phyloP scores from a whole-genome alignment of 2,329 filamentous ascomycete species.

The Septoria linicola region DNA sequence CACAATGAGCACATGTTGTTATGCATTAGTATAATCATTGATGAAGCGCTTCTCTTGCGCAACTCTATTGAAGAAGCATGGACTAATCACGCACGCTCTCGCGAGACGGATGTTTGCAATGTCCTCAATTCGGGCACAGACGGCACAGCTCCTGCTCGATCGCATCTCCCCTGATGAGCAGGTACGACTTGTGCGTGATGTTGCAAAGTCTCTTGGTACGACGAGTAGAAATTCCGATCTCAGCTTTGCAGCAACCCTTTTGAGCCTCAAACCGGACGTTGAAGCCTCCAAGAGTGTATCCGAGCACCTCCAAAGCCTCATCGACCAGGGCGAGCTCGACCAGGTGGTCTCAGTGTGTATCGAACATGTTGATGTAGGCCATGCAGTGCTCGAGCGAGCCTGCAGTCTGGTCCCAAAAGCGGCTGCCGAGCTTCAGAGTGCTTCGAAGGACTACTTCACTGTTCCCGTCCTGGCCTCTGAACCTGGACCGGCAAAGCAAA shows the following conservation, averaged over 20 bases:
- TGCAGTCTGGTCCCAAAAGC: not conserved
- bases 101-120: slow-evolving; percentile 17
- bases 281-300: slow-evolving; percentile 12
- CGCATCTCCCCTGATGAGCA: slow-evolving; percentile 26
- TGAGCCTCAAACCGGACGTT: slow-evolving; percentile 18
- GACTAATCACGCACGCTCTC: not conserved
- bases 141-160: slow-evolving; percentile 27
- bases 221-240: slow-evolving; percentile 23
- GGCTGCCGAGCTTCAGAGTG: not conserved
- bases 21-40: no score
- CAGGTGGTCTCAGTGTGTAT: slow-evolving; percentile 23
- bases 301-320: slow-evolving; percentile 18
- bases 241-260: slow-evolving; percentile 25
- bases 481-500: not conserved
- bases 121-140: slow-evolving; percentile 20
- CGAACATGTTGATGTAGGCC: slow-evolving; percentile 19
- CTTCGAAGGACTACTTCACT: slow-evolving; percentile 12
- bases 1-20: no score
- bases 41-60: not conserved
- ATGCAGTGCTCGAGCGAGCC: slow-evolving; percentile 16
- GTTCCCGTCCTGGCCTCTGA: not conserved
- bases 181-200: slow-evolving; percentile 21
- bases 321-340: slow-evolving; percentile 21
- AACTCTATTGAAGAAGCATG: not conserved
- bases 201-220: slow-evolving; percentile 19